Percentiles rank a stretch among this genome's conserved stretches.
Conservation (phyloP, 2,329 filamentous ascomycete genomes). For the Trichothecium sympodiale region DNA sequence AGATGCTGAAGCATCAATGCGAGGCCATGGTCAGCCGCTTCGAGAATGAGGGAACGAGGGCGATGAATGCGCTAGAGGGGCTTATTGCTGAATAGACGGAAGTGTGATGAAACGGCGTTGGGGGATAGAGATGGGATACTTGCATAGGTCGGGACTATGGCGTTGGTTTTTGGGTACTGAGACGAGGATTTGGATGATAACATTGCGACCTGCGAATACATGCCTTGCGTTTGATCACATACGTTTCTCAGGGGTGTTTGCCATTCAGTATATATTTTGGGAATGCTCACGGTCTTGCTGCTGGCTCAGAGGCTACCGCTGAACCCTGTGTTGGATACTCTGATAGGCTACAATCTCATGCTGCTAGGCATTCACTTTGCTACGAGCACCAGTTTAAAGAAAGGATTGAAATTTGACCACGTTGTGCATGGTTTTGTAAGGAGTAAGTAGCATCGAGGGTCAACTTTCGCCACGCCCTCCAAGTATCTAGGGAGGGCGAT, state of each 20-base stretch:
- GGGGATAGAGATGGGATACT: background rate
- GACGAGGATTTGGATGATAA: no score
- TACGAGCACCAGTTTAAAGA: no score
- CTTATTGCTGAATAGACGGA: slow-evolving; percentile 41
- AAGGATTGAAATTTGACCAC: no score
- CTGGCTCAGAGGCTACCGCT: no score
- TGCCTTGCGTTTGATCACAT: background rate
- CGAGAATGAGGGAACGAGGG: slow-evolving; percentile 70
- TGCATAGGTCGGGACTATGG: background rate
- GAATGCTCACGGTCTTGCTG: no score
- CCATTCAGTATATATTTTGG: background rate
- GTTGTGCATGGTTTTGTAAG: no score
- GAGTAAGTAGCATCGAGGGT: no score
- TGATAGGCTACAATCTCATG: no score
- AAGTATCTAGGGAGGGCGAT: no score
- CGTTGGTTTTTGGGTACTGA: background rate
- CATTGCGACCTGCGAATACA: background rate
- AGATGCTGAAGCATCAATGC: slow-evolving; percentile 67
- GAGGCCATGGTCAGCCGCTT: slow-evolving; percentile 75
- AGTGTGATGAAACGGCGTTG: background rate
- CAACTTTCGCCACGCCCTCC: no score
- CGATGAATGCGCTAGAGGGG: slow-evolving; percentile 67
- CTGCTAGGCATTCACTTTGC: no score
- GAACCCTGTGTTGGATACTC: no score
- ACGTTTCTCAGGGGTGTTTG: background rate